Conservation (phyloP, 2,329 filamentous ascomycete species). For the Cladosporium cucumerinum region DNA sequence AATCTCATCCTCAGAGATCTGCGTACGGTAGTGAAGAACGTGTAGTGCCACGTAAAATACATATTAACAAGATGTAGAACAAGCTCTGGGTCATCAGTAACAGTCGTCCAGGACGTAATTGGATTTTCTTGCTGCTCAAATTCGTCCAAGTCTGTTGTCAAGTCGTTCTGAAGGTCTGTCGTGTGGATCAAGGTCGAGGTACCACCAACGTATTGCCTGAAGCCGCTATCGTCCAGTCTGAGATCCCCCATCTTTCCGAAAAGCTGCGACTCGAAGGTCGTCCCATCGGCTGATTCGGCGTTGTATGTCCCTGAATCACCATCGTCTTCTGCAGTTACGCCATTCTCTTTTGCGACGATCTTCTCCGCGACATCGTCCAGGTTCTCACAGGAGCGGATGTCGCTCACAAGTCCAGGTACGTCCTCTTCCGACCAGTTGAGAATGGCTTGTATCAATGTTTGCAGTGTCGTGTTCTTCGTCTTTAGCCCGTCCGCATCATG, state of each 20-base stretch:
- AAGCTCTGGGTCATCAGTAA: constrained; percentile 74
- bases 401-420: constrained; percentile 73
- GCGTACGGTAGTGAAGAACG: constrained; percentile 68
- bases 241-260: constrained; percentile 92
- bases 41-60: constrained; percentile 98
- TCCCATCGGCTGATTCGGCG: constrained; percentile 24
- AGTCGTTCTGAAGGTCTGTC: constrained; percentile 48
- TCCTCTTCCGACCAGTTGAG: constrained; percentile 87
- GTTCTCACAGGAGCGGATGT: constrained; percentile 82
- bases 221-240: constrained; percentile 73
- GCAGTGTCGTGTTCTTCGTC: constrained; percentile 79
- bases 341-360: constrained; percentile 54
- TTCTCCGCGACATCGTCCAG: constrained; percentile 62
- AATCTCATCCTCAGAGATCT: neutral
- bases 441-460: constrained; percentile 89
- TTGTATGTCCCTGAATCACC: constrained; percentile 39
- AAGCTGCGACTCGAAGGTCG: constrained; percentile 69
- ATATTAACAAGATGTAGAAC: constrained; percentile 88
- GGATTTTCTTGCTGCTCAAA: constrained; percentile 61
- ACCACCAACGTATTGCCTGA: constrained; percentile 85
- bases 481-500: constrained; percentile 88
- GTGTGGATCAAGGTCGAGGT: constrained; percentile 91
- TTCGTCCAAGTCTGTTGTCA: constrained; percentile 37
- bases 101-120: constrained; percentile 80
- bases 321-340: constrained; percentile 45